Percentiles rank a stretch among this genome's conserved stretches.
Conservation (phyloP, 2,329 filamentous ascomycete species). For the Fonsecaea monophora region DNA sequence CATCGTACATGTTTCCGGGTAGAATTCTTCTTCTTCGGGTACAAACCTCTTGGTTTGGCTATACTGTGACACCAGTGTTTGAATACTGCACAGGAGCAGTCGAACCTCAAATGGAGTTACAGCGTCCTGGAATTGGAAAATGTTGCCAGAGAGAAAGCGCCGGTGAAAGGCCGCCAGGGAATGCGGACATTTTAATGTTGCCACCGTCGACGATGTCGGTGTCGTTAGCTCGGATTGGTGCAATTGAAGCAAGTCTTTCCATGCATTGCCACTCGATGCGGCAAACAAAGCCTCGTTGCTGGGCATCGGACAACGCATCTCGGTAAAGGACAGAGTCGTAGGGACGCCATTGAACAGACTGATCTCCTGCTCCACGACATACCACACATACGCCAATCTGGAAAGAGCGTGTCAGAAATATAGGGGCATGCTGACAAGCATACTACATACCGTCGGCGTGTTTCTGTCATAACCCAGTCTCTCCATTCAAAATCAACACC, state of each 20-base stretch:
- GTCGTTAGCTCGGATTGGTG: background rate
- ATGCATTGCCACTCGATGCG: background rate
- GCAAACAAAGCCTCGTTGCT: background rate
- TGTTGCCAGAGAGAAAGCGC: slow-evolving; percentile 11
- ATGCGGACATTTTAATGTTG: background rate
- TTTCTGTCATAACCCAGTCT: background rate
- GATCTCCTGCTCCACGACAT: background rate
- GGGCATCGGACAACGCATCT: background rate
- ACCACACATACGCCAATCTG: background rate
- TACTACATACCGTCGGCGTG: background rate
- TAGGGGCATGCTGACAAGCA: background rate
- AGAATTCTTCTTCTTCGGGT: background rate
- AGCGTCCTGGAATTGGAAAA: slow-evolving; percentile 12
- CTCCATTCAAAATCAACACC: background rate
- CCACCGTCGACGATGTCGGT: background rate
- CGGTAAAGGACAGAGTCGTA: background rate
- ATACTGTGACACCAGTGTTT: slow-evolving; percentile 12
- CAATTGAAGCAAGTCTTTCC: background rate
- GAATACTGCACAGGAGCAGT: slow-evolving; percentile 7
- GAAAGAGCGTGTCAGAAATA: background rate
- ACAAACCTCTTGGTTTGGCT: slow-evolving; percentile 6
- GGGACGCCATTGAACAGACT: background rate
- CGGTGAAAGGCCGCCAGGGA: slow-evolving; percentile 4
- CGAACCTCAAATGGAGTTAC: slow-evolving; percentile 12
- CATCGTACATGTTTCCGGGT: background rate